A percentile compares a stretch with the other conserved stretches of the same genome.
These are phyloP conservation scores for Sclerotinia borealis DNA, from an alignment of 2,329 filamentous ascomycete genomes.

Conservation along the genomic window DNA sequence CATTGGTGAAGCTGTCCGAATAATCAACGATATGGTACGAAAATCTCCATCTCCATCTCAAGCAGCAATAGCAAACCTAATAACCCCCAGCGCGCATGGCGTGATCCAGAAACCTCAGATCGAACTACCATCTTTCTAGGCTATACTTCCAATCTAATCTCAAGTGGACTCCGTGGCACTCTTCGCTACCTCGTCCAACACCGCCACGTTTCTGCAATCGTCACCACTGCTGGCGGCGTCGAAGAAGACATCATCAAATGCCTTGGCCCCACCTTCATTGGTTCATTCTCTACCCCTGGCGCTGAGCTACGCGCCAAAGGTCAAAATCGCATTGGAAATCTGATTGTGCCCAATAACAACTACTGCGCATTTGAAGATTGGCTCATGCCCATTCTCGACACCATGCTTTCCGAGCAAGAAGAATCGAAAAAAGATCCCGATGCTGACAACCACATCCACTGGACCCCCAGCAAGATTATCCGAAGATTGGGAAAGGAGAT, in stretches of 20 bases:
- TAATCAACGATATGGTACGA: conserved; percentile 89
- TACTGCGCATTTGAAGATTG: conserved; percentile 98
- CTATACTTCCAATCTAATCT: conserved; percentile 97
- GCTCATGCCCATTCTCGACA: conserved; percentile 91
- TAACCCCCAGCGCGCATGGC: conserved; percentile 62
- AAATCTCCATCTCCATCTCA: background rate
- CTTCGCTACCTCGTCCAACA: conserved; percentile 91
- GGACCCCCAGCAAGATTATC: conserved; percentile 93
- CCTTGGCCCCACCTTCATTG: conserved; percentile 87
- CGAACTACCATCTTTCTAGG: conserved; percentile 93
- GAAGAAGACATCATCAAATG: conserved; percentile 99
- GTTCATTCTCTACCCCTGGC: conserved; percentile 73
- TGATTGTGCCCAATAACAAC: conserved; percentile 93
- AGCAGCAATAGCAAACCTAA: background rate
- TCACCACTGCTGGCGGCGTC: conserved; percentile 90
- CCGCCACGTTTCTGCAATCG: conserved; percentile 84
- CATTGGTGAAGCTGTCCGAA: conserved; percentile 78
- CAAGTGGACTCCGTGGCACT: conserved; percentile 85
- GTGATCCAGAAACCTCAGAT: conserved; percentile 69
- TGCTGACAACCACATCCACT: conserved; percentile 54
- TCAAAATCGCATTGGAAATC: conserved; percentile 91
- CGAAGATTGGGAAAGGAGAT: conserved; percentile 87
- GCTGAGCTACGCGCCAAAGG: conserved; percentile 75
- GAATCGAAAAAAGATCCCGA: conserved; percentile 57
- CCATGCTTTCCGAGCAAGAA: conserved; percentile 91